A percentile compares a stretch with the other conserved stretches of the same genome.
phyloP scores from a whole-genome alignment of 345 rosid genomes.

The Triadica sebifera region DNA sequence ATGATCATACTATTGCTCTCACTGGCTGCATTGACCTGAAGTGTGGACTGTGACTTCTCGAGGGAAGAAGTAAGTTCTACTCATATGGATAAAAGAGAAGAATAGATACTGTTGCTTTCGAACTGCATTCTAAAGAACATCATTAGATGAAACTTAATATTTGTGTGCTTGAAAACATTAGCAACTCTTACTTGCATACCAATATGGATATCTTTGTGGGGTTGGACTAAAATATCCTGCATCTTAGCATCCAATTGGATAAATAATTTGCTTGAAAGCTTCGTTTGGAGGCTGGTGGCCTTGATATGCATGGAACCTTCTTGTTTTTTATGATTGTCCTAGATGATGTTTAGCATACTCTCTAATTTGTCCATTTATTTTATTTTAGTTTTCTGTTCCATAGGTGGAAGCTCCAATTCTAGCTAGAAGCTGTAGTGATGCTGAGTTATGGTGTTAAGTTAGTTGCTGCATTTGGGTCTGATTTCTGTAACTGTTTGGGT shows the following conservation, averaged over 20 bases:
- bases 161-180: slow-evolving; percentile 33
- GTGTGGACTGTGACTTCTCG: slow-evolving; percentile 29
- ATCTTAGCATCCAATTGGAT: slow-evolving; percentile 21
- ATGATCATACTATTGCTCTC: slow-evolving; percentile 7
- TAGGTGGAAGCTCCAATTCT: neutral
- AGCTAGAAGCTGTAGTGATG: neutral
- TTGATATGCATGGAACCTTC: slow-evolving; percentile 13
- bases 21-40: slow-evolving; percentile 20
- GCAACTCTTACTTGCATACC: slow-evolving; percentile 27
- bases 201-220: slow-evolving; percentile 33
- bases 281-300: slow-evolving; percentile 3
- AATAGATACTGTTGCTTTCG: slow-evolving; percentile 24
- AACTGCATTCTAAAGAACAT: slow-evolving; percentile 32
- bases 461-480: neutral
- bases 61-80: slow-evolving; percentile 55
- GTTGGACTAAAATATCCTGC: slow-evolving; percentile 24
- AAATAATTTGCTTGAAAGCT: slow-evolving; percentile 11
- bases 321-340: slow-evolving; percentile 2
- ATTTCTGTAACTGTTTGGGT: neutral
- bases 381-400: neutral
- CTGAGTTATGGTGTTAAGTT: neutral
- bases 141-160: slow-evolving; percentile 26
- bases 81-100: slow-evolving; percentile 33
- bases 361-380: neutral
- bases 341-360: neutral